Base-by-base conservation (phyloP, 371 early-diverging fungal genomes). In the Gilbertella persicaria region DNA sequence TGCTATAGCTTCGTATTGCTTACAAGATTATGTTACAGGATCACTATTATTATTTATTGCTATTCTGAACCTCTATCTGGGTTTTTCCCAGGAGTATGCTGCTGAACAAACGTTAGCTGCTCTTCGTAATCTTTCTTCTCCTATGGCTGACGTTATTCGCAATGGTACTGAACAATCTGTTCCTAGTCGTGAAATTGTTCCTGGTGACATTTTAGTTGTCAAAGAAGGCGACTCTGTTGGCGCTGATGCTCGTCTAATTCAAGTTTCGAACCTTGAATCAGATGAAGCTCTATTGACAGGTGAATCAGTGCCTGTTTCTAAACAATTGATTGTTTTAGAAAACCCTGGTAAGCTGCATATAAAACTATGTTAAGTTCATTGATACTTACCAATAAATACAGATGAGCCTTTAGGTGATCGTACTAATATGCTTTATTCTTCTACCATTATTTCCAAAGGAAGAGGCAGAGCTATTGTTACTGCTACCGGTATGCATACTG, bases 101-200 rank as follows among this genome's bases (percentile, higher is more conserved):
- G 94, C 95, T 0, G 93, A 93, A 67, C 83, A 90, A 58, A 92
- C 95, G 5, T 73, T 96, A 75, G 93, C 92, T 50, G 91, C 95
- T 13, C 75, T 96, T 30, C 73, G 85, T 43, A 85, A 83, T 19
- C 73, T 95, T 51, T 79, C 88, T 5, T 92, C 94, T 2, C 92
- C 94, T 2, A 81, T 83, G 45, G 80, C 82, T 36, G 69, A 64
- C 19, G 95, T 94, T 2, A 67, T 96, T 52, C 91, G 96, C 33
- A 88, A 91, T 54, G 91, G 92, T 5, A 68, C 69, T 23, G 78
- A 80, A 50, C 60, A 70, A 28, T 65, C 75, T 3, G 67, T 95
- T 19, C 80, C 89, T 13, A 87, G 92, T 19, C 64, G 63, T 29
- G 85, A 86, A 19, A 60, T 96, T 5, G 94, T 93, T 7, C 91